Evolutionary conservation across 805 yeast species (phyloP), one percentile per base, ranked within the genome.

Genomic region (Metschnikowia bowlesiae): DNA sequence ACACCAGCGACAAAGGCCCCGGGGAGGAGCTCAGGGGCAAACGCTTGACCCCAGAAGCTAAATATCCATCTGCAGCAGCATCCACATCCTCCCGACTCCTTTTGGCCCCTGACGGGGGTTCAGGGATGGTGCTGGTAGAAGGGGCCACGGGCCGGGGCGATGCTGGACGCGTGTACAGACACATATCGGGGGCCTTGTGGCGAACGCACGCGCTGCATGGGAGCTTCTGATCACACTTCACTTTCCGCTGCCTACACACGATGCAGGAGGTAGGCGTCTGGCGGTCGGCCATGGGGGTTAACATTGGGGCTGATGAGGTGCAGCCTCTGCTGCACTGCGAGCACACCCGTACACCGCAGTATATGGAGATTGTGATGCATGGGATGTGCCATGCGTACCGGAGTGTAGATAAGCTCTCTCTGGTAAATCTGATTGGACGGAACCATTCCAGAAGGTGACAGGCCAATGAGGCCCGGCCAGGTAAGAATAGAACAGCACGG

Each of bases 151-250:
- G 22, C 5, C 22, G 22, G 22, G 22, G 22, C 22, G 22, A 8
- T 7, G 3, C 31, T 8, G 32, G 14, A 11, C 32, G 41, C 35
- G 48, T 52, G 39, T 57, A 58, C 8, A 48, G 38, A 31, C 62
- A 58, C 36, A 39, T 10, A 26, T 48, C 53, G 8, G 53, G 39
- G 3, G 54, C 31, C 36, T 51, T 51, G 50, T 55, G 59, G 30
- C 51, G 48, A 10, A 52, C 40, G 32, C 62, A 58, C 16, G 57
- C 49, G 3, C 44, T 13, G 39, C 62, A 58, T 2, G 62, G 62
- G 13, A 39, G 39, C 33, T 28, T 29, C 26, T 51, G 46, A 42
- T 56, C 60, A 37, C 62, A 56, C 22, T 54, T 52, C 46, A 58
- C 62, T 46, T 58, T 58, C 14, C 56, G 54, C 18, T 41, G 48